Base-by-base conservation (phyloP, 2,329 filamentous ascomycete genomes). In the Diaporthe citri region DNA sequence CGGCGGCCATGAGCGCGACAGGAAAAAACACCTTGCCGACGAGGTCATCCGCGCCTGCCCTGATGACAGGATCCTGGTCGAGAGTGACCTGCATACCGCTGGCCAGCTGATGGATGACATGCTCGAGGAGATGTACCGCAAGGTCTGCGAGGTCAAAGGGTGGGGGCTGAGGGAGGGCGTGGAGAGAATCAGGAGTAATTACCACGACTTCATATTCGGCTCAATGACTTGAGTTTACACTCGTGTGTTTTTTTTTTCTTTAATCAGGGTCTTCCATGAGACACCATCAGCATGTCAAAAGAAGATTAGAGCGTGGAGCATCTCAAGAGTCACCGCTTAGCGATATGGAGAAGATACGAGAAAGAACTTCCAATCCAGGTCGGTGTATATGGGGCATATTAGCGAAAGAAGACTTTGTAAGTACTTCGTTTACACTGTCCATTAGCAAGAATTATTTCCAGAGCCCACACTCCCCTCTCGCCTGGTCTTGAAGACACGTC, bases 61-160 rank as follows among this genome's bases (percentile, higher is more conserved):
- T 0, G 93, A 95, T 77, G 90, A 96, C 78, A 89, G 92, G 71
- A 86, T 99, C 17, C 87, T 99, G 28, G 88, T 97, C 3, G 97
- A 99, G 84, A 98, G 95, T 81, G 97, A 99, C 83, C 82, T 98
- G 75, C 95, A 98, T 82, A 90, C 86, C 28, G 97, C 96, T 0
- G 97, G 97, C 0, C 87, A 91, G 1, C 85, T 88, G 69, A 97
- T 98, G 94, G 97, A 98, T 81, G 84, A 86, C 3, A 85, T 91
- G 75, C 85, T 99, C 17, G 94, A 96, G 81, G 89, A 94, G 60
- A 93, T 96, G 76, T 91, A 93, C 73, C 87, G 92, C n/a, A 91
- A 89, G 76, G 90, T 98, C 7, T 98, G 96, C 80, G 83, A 89
- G 66, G 87, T 95, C 60, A 97, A 95, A 78, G 92, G 90, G 1